Evolutionary conservation across 805 yeast genomes (phyloP).

Genomic region (Metschnikowia henanensis): DNA sequence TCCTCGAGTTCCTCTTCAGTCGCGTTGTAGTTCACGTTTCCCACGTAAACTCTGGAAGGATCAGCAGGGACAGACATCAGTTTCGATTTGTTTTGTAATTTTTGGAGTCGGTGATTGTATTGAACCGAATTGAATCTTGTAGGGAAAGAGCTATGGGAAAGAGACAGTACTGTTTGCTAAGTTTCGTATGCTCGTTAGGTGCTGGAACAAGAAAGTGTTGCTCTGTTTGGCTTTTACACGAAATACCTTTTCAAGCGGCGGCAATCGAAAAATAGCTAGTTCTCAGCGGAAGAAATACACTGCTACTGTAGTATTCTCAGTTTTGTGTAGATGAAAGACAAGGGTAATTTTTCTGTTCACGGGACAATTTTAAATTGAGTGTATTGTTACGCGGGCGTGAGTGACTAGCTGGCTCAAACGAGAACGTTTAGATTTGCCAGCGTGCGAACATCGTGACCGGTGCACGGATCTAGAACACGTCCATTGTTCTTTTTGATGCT

Average conservation of each 20-base stretch:
- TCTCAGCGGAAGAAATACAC: not conserved
- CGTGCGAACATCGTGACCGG: conserved; percentile 7
- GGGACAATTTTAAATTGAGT: conserved; percentile 3
- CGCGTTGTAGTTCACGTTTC: conserved; percentile 43
- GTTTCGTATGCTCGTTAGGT: not conserved
- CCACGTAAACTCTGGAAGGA: conserved; percentile 39
- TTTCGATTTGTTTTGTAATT: not conserved
- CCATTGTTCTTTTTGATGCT: not conserved
- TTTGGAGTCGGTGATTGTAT: not conserved
- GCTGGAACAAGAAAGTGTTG: not conserved
- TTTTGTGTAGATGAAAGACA: not conserved
- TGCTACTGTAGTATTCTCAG: not conserved
- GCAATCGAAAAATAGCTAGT: not conserved
- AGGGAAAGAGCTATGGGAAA: too few species aligned
- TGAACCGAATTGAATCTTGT: too few species aligned
- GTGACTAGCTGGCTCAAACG: conserved; percentile 4
- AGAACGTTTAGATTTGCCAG: conserved; percentile 1
- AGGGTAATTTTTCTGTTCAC: not conserved
- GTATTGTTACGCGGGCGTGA: conserved; percentile 8
- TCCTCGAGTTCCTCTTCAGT: conserved; percentile 45
- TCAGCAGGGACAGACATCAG: not conserved
- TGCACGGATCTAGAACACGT: not conserved
- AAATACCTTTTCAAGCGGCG: too few species aligned
- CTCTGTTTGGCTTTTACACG: not conserved
- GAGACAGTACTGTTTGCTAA: too few species aligned